These are phyloP conservation scores for Eucalyptus cloeziana DNA, from an alignment of 345 rosid species.

Conservation along the genomic window DNA sequence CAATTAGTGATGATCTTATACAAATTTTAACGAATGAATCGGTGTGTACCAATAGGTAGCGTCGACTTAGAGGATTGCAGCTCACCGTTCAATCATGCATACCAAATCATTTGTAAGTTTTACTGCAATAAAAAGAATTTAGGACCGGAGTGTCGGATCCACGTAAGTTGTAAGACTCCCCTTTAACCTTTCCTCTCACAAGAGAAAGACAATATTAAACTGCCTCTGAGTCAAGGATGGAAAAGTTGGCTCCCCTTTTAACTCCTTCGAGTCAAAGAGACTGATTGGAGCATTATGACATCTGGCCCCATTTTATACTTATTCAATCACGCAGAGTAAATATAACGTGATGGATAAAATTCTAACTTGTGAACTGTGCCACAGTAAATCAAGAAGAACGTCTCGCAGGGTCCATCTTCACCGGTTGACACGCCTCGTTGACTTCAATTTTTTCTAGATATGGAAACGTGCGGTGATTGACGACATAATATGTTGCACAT, in stretches of 20 bases:
- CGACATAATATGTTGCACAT: background rate
- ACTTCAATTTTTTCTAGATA: background rate
- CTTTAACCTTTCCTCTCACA: background rate
- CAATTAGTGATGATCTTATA: fast-evolving
- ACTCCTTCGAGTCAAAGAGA: background rate
- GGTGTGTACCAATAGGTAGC: background rate
- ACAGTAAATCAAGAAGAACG: background rate
- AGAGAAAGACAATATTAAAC: background rate
- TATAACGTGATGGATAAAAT: background rate
- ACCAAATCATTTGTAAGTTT: background rate
- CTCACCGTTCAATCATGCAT: background rate
- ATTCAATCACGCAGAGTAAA: background rate
- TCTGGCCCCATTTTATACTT: background rate
- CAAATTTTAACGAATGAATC: background rate
- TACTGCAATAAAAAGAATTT: background rate
- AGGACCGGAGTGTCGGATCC: background rate
- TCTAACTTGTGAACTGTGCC: background rate
- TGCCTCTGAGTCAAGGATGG: background rate
- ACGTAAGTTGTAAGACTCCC: background rate
- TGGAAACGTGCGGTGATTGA: background rate
- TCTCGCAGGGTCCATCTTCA: background rate
- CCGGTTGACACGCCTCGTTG: background rate
- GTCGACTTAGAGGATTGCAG: background rate
- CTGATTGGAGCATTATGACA: background rate
- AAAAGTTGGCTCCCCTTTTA: background rate